Conservation (phyloP, 176 grass and related monocot species). For the Triticum dicoccoides region DNA sequence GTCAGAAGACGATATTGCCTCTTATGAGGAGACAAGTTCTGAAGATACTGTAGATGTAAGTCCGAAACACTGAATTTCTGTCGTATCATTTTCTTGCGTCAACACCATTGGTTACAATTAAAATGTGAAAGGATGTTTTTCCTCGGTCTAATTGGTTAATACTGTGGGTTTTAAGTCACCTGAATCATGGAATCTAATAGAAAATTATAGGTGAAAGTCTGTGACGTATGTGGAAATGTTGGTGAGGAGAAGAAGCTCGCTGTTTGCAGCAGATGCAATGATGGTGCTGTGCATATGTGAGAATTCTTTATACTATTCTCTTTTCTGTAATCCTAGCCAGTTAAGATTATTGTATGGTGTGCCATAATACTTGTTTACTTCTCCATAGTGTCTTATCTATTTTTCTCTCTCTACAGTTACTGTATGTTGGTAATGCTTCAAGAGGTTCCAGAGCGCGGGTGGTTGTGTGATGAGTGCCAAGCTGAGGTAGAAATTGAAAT, state of each 20-base stretch:
- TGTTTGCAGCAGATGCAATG: slow-evolving; percentile 70
- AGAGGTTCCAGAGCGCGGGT: slow-evolving; percentile 60
- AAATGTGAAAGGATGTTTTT: background rate
- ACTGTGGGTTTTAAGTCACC: background rate
- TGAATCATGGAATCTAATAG: background rate
- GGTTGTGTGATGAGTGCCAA: slow-evolving; percentile 77
- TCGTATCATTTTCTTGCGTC: background rate
- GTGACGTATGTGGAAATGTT: slow-evolving; percentile 70
- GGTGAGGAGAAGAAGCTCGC: slow-evolving; percentile 65
- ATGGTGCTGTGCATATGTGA: slow-evolving; percentile 76
- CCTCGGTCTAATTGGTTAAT: background rate
- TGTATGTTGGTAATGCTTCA: slow-evolving; percentile 58
- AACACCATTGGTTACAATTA: background rate
- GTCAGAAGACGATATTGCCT: background rate
- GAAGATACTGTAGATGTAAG: slow-evolving; percentile 51
- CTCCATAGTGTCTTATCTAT: background rate
- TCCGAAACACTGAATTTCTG: slow-evolving; percentile 9
- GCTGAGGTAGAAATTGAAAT: slow-evolving; percentile 39
- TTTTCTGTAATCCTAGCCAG: background rate
- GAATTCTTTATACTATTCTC: background rate
- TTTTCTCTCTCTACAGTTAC: slow-evolving; percentile 29
- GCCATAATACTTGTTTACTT: background rate
- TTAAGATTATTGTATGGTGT: background rate
- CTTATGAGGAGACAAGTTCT: background rate
- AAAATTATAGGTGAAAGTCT: slow-evolving; percentile 57